Evolutionary conservation across 768 basidiomycete species (phyloP), one percentile per base, ranked within the genome.

Genomic region (Ephemerocybe angulata): DNA sequence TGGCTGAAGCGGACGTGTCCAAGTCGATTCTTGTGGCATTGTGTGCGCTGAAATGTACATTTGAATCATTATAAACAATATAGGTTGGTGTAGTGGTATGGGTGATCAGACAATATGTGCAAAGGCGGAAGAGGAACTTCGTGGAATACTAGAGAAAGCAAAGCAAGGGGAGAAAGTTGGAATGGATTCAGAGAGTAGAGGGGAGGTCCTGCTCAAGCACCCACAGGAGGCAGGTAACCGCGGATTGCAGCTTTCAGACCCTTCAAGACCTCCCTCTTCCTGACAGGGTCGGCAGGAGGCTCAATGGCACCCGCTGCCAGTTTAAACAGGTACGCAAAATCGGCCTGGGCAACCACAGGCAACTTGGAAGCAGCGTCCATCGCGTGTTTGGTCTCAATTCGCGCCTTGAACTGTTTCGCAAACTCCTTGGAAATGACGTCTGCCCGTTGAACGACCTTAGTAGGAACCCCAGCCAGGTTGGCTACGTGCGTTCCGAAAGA

Each of bases 401-500:
- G 82, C 61, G 86, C 87, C 62, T 87, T 88, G 78, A 98, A 98
- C 62, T 94, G 84, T 60, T 83, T 74, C 1, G 93, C 90, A 65
- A 95, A 95, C 63, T 90, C 86, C 51, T 82, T 82, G 13, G 95
- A 97, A 44, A 98, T 83, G 24, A 82, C 69, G 60, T 94, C 93
- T 3, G 97, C 97, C 3, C 97, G 84, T 56, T 88, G 78, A 37
- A 99, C 93, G 15, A 99, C 90, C 7, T 81, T 77, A 13, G 78
- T 66, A 1, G 94, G 93, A 0, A 98, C 93, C 4, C 96, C 97
- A 3, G 96, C 97, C 42, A 99, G 80, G 61, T 87, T 90, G 27
- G 97, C 97, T 40, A 98, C 96, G 65, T 96, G 93, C 1, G 93
- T 93, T 8, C 92, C 93, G 63, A 95, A 95, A 0, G 93, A 93